A percentile compares a stretch with the other conserved stretches of the same genome.
Evolutionary conservation across 805 yeast species (phyloP).

Genomic region (Candida taoyuanica): DNA sequence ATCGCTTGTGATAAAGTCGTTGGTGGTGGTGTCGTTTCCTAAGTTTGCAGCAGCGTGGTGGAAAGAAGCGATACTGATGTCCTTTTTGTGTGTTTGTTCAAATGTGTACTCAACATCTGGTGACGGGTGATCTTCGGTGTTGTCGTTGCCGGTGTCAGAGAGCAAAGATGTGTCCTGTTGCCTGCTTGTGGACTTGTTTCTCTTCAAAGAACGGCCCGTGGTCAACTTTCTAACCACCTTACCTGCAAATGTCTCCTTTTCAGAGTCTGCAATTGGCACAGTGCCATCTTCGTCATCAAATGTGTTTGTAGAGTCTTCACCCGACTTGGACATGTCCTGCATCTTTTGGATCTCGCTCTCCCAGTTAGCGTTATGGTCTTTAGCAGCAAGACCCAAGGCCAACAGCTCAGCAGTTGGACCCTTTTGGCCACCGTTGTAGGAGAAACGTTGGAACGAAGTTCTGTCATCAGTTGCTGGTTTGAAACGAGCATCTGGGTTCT

Average conservation of each 20-base stretch:
- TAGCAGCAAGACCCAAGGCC: slow-evolving; percentile 80
- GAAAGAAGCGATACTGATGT: slow-evolving; percentile 21
- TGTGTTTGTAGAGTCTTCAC: slow-evolving; percentile 18
- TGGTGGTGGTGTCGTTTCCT: slow-evolving; percentile 16
- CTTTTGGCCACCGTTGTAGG: slow-evolving; percentile 28
- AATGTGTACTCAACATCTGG: slow-evolving; percentile 6
- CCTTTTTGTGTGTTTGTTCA: slow-evolving; percentile 15
- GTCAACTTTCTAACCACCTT: slow-evolving; percentile 40
- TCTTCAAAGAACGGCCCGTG: slow-evolving; percentile 26
- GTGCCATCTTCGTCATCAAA: slow-evolving; percentile 25
- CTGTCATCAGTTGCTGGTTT: slow-evolving; percentile 90
- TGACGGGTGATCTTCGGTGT: slow-evolving; percentile 1
- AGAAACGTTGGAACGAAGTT: slow-evolving; percentile 69
- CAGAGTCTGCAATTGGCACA: slow-evolving; percentile 30
- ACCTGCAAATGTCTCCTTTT: slow-evolving; percentile 36
- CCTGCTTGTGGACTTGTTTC: slow-evolving; percentile 12
- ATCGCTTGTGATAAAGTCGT: slow-evolving; percentile 20
- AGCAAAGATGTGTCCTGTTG: slow-evolving; percentile 14
- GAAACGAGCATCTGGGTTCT: slow-evolving; percentile 85
- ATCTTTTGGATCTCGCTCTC: slow-evolving; percentile 44
- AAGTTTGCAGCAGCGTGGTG: slow-evolving; percentile 10
- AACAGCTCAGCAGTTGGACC: slow-evolving; percentile 47
- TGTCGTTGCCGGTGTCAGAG: slow-evolving; percentile 11
- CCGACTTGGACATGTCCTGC: slow-evolving; percentile 15
- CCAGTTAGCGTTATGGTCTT: slow-evolving; percentile 73